Base-by-base conservation (phyloP, 495 filamentous ascomycete genomes). In the Cairneyella variabilis region DNA sequence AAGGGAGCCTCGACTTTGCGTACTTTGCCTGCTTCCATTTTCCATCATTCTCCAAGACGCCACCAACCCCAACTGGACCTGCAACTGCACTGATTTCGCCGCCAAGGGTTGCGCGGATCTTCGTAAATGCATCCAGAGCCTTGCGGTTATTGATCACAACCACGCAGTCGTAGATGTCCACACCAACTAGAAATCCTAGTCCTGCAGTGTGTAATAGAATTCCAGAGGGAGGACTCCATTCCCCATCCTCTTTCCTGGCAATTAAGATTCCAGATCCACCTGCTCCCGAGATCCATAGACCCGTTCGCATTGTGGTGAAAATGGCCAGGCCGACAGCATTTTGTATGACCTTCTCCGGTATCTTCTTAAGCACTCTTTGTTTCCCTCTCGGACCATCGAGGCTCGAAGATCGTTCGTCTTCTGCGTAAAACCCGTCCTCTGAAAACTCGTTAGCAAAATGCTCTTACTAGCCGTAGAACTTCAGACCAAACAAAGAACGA, bases 81-180 rank as follows among this genome's bases (percentile, higher is more conserved):
- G 89, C 83, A 7, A 83, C 77, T 9, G 86, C 83, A 60, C 79
- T 88, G 47, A 93, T 74, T 64, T 95, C 89, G 27, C 83, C 82
- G 1, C 90, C 90, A 8, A 96, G 69, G 1, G 88, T 91, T 53
- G 86, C 80, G 32, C 85, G 82, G 11, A 91, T 71, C 41, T 80
- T 84, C 36, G 85, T 88, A 67, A 96, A 93, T 0, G 86, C 79
- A 47, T 91, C 85, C 25, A 96, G 71, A 5, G 88, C 90, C 46
- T 86, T 78, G 20, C 83, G 78, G 18, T 85, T 89, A 68, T 95
- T 96, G 66, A 96, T 91, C 5, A 96, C 83, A 0, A 96, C 76
- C 17, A 96, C 84, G 64, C 90, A 95, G 64, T 96, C 91, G 73
- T 96, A 96, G 52, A 95, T 89, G 58, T 96, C 91, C 26, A 95